Evolutionary conservation across 2,329 filamentous ascomycete species (phyloP), one percentile per base, ranked within the genome.

Genomic region (Monilinia fructigena): DNA sequence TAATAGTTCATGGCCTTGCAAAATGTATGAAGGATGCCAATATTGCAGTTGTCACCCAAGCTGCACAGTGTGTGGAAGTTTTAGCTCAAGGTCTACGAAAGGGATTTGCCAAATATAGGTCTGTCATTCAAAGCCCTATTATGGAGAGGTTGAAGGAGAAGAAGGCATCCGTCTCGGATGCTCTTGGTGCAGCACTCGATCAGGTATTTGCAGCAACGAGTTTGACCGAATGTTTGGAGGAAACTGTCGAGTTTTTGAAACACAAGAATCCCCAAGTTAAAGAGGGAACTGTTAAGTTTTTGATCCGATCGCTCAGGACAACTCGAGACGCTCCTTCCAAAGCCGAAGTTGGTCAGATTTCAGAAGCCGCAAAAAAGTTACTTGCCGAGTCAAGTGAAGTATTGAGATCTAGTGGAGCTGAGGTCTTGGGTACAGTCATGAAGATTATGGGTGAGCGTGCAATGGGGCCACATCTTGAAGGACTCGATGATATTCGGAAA

Each of bases 1-100:
- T 98, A 73, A 84, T 98, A 71, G 87, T 91, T 66, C 86, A 91
- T 68, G 89, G 87, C 4, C 83, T 98, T 65, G 94, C 95, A 55
- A 99, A 98, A 79, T 92, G 87, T 73, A 99, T 99, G 95, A 99
- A 99, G 78, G 96, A 99, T 73, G 95, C 96, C 73, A 99, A 99
- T 75, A 90, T 99, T 72, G 90, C 92, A 6, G 95, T 98, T 59
- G 95, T 97, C 26, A 95, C 90, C 1, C 89, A 95, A 70, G 94
- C 96, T 7, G 95, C 94, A 3, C 93, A 96, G 74, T 97, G 94
- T 78, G 90, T 97, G 45, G 93, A 98, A 74, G 85, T 90, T 38
- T 81, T 99, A 35, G 94, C 93, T 55, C 95, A 92, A 74, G 95
- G 95, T 59, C 77, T 99, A 68, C 88, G 92, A 55, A 88, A 86